These are phyloP conservation scores for Oryza glaberrima DNA, from an alignment of 176 grass and related monocot species.

Conservation along the genomic window DNA sequence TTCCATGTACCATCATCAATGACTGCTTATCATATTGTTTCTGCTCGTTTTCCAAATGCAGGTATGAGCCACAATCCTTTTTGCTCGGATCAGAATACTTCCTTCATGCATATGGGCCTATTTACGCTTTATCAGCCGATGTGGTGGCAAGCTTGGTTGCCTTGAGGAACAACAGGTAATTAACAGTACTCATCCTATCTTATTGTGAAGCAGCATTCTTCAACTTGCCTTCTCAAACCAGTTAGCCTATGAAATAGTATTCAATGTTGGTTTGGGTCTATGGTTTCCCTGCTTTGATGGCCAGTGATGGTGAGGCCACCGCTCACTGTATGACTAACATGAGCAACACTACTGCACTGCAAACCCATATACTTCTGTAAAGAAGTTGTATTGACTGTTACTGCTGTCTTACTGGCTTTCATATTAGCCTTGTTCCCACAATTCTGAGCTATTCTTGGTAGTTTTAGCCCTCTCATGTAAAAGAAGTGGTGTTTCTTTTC, in stretches of 20 bases:
- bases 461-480: constrained; percentile 4
- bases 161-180: constrained; percentile 88
- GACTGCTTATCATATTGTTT: constrained; percentile 16
- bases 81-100: constrained; percentile 95
- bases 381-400: constrained; percentile 1
- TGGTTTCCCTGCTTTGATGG: not conserved
- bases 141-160: constrained; percentile 94
- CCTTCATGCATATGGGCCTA: constrained; percentile 96
- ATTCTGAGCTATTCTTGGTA: not conserved
- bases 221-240: constrained; percentile 14
- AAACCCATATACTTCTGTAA: not conserved
- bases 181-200: constrained; percentile 14
- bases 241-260: not conserved
- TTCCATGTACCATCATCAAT: not conserved
- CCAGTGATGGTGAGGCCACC: not conserved
- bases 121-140: constrained; percentile 97
- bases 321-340: not conserved
- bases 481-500: constrained; percentile 21
- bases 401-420: not conserved
- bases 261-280: not conserved
- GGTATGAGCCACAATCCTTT: constrained; percentile 88
- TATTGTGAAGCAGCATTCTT: constrained; percentile 4
- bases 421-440: not conserved
- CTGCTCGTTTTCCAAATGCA: constrained; percentile 37
- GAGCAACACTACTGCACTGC: not conserved